Base-by-base conservation (phyloP, 805 yeast species). In the Lipomyces starkeyi region DNA sequence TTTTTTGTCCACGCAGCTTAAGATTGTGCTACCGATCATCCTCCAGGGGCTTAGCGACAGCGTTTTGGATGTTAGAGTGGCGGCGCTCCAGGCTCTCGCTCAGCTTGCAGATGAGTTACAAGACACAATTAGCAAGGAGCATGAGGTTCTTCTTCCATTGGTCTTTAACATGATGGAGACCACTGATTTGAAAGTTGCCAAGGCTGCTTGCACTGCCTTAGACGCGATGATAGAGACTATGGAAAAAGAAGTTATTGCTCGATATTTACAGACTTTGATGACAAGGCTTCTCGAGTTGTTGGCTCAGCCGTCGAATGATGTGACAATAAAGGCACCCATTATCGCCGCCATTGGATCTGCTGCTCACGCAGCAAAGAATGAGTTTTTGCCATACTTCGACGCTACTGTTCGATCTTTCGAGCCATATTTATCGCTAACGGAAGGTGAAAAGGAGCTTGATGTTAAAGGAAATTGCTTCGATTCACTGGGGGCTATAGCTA, bases 301-400 rank as follows among this genome's bases (percentile, higher is more conserved):
- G 75, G 89, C 87, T 74, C 83, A 85, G 71, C 91, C 96, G 60
- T 84, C 87, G 73, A 84, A 89, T 49, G 69, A 76, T 52, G 71
- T 75, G 27, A 54, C 65, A n/a, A 76, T 81, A 64, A 80, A 80
- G 76, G 89, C 93, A 27, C 86, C 96, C 17, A 78, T 82, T 20
- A 97, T 95, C 68, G 91, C 97, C 63, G 97, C 98, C 53, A 91
- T 95, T 78, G 98, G 98, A 65, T 93, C 98, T 53, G 91, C 97
- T 68, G 98, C 99, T 35, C 93, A 89, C 77, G 97, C 98, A 66
- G 87, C 97, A 57, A 97, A 98, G 80, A 88, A 88, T 74, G 85
- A 90, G 53, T 95, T 91, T 80, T 82, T 85, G 68, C 98, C 98
- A 68, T 95, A 85, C 83, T 94, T 94, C 80, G 86, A 87, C 76